Base-by-base conservation (phyloP, 208 protist species). In the Leishmania tarentolae region DNA sequence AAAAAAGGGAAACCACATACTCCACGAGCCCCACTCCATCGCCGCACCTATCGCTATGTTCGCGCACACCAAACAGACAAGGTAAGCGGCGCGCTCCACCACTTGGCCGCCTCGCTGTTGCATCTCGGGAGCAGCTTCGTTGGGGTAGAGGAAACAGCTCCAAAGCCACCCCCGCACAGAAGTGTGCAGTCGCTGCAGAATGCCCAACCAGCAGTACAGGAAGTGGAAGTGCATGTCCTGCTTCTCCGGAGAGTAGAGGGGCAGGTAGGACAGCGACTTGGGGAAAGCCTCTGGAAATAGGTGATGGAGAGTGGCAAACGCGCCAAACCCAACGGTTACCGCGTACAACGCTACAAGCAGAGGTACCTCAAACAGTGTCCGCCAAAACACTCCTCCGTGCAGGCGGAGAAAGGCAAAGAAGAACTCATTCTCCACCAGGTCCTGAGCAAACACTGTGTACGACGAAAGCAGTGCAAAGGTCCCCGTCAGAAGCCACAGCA, bases 401-500 rank as follows among this genome's bases (percentile, higher is more conserved):
- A 84, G 6, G 15, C 66, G 75, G 56, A 71, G 52, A n/a, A 80
- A 76, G 3, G 56, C 50, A 52, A 42, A 44, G 59, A 84, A 80
- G 56, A 84, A 84, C 35, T 80, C 81, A 42, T 59, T 76, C 68
- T 75, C 75, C 3, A 50, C 75, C 24, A 72, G 9, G 57, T 61
- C 31, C 7, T 61, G 37, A 0, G 50, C 69, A 13, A 84, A 37
- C 7, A 72, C 59, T 35, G 75, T 75, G 75, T 80, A 80, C 4
- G 81, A 75, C 17, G 65, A 35, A n/a, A 84, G 44, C 68, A 84
- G 28, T 31, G 61, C 50, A 17, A 80, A 76, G 35, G 75, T 21
- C 15, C 81, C 81, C 56, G 44, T 71, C 6, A 84, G 56, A 28
- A 84, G 46, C 81, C 81, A 84, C 75, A 76, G 40, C 57, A 80